Evolutionary conservation across 108 stramenopile genomes (phyloP).

Genomic region (Epithemia pelagica): DNA sequence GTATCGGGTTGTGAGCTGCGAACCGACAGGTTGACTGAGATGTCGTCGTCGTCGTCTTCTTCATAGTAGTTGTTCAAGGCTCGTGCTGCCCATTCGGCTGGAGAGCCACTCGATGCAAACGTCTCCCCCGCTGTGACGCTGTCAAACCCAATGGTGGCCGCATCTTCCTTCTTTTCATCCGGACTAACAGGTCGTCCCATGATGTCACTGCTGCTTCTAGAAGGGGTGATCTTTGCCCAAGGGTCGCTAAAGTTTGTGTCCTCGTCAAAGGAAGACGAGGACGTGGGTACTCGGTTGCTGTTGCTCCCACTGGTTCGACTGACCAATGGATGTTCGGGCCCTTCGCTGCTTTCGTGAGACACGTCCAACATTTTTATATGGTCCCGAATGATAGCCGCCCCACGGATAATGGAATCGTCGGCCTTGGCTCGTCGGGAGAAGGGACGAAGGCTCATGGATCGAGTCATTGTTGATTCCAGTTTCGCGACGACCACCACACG

Average conservation of each 20-base stretch:
- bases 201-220: not conserved
- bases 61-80: not conserved
- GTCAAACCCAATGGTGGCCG: not conserved
- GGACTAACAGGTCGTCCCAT: not conserved
- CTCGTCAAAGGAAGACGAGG: not conserved
- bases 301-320: not conserved
- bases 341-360: not conserved
- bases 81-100: not conserved
- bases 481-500: not conserved
- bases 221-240: not conserved
- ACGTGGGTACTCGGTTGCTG: not conserved
- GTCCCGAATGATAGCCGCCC: not conserved
- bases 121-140: not conserved
- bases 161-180: not conserved
- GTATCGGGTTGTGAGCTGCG: not conserved
- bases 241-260: not conserved
- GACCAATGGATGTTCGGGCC: not conserved
- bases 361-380: not conserved
- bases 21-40: not conserved
- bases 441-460: no score
- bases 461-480: not conserved
- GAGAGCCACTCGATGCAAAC: not conserved
- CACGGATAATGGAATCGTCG: not conserved
- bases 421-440: not conserved
- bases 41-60: not conserved